These are phyloP conservation scores for Nakazawaea ishiwadae DNA, from an alignment of 805 yeast genomes.

Conservation along the genomic window DNA sequence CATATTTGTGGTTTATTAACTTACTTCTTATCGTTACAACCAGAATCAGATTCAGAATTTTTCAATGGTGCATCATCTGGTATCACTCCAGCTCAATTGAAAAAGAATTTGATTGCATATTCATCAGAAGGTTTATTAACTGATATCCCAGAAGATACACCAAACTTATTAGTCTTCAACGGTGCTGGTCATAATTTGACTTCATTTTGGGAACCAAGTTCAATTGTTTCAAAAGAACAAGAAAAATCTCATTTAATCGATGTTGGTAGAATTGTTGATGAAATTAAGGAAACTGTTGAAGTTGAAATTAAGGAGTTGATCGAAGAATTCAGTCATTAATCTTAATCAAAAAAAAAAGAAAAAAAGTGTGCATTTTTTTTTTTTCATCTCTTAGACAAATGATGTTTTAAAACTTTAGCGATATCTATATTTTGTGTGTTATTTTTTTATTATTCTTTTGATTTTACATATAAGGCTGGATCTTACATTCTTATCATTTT, in stretches of 20 bases:
- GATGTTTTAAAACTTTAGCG: no score
- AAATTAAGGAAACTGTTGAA: slow-evolving; percentile 6
- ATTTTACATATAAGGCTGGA: slow-evolving; percentile 7
- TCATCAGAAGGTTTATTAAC: slow-evolving; percentile 56
- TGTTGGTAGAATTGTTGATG: slow-evolving; percentile 11
- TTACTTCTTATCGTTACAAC: slow-evolving; percentile 83
- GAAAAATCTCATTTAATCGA: slow-evolving; percentile 19
- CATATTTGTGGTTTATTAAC: slow-evolving; percentile 90
- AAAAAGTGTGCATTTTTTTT: no score
- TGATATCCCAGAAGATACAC: slow-evolving; percentile 70
- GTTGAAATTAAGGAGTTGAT: slow-evolving; percentile 7
- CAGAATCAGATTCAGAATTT: slow-evolving; percentile 63
- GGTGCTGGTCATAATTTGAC: slow-evolving; percentile 75
- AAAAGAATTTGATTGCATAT: slow-evolving; percentile 67
- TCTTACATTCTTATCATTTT: slow-evolving; percentile 2
- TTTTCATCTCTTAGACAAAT: no score
- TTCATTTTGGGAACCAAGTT: slow-evolving; percentile 48
- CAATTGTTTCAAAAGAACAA: slow-evolving; percentile 15
- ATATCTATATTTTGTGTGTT: no score
- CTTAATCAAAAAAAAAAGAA: no score
- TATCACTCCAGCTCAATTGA: slow-evolving; percentile 69
- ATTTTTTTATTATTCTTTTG: neutral
- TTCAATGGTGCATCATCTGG: slow-evolving; percentile 40
- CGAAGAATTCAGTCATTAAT: neutral
- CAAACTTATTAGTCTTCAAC: slow-evolving; percentile 71